Percentiles rank a stretch among this genome's conserved stretches.
phyloP scores from a whole-genome alignment of 2,329 filamentous ascomycete genomes.

The Phaeosphaeria sp. region DNA sequence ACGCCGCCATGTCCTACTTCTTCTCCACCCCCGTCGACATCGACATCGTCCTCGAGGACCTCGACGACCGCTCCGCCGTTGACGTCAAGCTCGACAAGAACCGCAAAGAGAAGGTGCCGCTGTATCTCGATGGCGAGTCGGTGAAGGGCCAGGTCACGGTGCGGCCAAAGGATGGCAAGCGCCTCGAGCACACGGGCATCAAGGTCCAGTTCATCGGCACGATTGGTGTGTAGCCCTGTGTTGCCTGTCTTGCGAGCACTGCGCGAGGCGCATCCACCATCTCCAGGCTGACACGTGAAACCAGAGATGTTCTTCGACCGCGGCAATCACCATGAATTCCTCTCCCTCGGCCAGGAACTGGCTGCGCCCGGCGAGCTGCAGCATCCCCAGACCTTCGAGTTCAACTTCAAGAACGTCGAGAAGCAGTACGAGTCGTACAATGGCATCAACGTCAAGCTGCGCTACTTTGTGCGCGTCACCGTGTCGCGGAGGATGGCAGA shows the following conservation, averaged over 20 bases:
- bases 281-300: conserved; percentile 18
- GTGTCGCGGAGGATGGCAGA: conserved; percentile 97
- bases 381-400: conserved; percentile 97
- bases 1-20: conserved; percentile 77
- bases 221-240: conserved; percentile 70
- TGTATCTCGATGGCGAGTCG: conserved; percentile 98
- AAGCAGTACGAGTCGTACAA: conserved; percentile 99
- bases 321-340: conserved; percentile 98
- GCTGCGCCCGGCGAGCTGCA: conserved; percentile 97
- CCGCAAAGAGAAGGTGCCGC: conserved; percentile 91
- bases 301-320: conserved; percentile 99
- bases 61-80: conserved; percentile 91
- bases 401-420: conserved; percentile 99
- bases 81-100: conserved; percentile 99
- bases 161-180: conserved; percentile 95
- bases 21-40: conserved; percentile 99
- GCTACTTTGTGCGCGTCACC: conserved; percentile 97
- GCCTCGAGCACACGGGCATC: conserved; percentile 96
- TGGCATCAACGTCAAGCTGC: conserved; percentile 98
- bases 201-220: conserved; percentile 99
- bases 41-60: conserved; percentile 95
- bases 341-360: conserved; percentile 94
- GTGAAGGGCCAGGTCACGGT: conserved; percentile 96
- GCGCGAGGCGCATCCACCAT: neutral
- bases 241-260: neutral